Conservation (phyloP, 2,329 filamentous ascomycete genomes). For the Cadophora sp. region DNA sequence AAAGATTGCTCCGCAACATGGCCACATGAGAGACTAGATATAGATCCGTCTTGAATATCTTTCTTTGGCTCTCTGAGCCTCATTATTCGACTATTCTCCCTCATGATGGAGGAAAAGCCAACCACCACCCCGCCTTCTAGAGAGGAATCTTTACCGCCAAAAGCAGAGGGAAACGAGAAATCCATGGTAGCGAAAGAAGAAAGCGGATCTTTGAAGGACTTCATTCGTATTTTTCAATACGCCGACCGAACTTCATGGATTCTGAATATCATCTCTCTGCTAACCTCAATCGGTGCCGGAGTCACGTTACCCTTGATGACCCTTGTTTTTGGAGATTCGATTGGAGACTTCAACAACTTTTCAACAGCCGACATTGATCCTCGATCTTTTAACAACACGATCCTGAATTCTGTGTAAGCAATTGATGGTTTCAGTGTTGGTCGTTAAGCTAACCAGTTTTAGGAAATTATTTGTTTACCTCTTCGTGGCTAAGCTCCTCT, state of each 20-base stretch:
- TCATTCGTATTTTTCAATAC: slow-evolving; percentile 24
- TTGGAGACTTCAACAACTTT: slow-evolving; percentile 37
- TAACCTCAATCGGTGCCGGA: slow-evolving; percentile 45
- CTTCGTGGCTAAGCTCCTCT: slow-evolving; percentile 56
- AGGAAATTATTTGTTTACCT: slow-evolving; percentile 56
- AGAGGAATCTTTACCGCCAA: neutral
- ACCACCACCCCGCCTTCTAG: neutral
- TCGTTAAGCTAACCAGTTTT: neutral
- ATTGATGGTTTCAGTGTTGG: too few species aligned
- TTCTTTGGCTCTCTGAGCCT: neutral
- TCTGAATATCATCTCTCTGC: slow-evolving; percentile 24
- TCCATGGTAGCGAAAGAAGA: neutral
- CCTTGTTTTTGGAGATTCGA: slow-evolving; percentile 50
- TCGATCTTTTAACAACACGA: slow-evolving; percentile 42
- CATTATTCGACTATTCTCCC: neutral
- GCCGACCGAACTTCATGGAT: slow-evolving; percentile 21
- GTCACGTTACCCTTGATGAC: slow-evolving; percentile 55
- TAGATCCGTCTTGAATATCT: neutral
- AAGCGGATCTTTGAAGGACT: slow-evolving; percentile 23
- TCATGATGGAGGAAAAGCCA: slow-evolving; percentile 12
- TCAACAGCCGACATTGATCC: slow-evolving; percentile 37
- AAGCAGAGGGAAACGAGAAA: neutral
- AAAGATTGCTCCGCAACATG: neutral
- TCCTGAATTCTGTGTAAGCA: slow-evolving; percentile 18
- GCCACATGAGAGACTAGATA: neutral